Conservation (phyloP, 345 rosid species). For the Sisymbrium irio region DNA sequence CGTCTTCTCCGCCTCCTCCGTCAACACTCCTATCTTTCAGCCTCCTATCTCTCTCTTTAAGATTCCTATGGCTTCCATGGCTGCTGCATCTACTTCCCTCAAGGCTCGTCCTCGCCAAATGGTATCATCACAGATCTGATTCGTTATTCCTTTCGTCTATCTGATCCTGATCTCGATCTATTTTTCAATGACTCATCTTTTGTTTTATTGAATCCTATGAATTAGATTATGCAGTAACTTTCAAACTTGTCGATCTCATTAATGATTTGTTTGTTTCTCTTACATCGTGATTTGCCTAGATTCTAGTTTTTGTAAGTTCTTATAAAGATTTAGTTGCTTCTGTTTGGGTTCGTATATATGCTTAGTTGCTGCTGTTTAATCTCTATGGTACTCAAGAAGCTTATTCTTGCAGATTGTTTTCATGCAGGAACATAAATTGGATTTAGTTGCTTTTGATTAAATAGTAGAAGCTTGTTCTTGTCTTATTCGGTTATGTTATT, state of each 20-base stretch:
- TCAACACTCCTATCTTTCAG: background rate
- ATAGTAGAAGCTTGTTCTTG: background rate
- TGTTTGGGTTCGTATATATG: background rate
- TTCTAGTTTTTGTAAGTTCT: background rate
- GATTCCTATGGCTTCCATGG: slow-evolving; percentile 19
- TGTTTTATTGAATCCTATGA: background rate
- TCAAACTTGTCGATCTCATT: background rate
- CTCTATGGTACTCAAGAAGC: too few species aligned
- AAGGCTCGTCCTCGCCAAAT: slow-evolving; percentile 1
- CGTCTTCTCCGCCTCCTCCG: slow-evolving; percentile 9
- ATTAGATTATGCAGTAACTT: too few species aligned
- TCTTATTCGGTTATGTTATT: too few species aligned
- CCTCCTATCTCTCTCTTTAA: background rate
- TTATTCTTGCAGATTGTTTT: too few species aligned
- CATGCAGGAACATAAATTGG: too few species aligned
- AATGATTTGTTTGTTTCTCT: background rate
- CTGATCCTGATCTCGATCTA: slow-evolving; percentile 26
- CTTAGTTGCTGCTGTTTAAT: too few species aligned
- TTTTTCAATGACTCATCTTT: background rate
- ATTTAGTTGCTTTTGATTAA: background rate
- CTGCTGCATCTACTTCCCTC: background rate
- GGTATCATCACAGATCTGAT: background rate
- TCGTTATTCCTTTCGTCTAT: too few species aligned
- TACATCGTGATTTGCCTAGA: background rate
- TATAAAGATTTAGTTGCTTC: background rate